These are phyloP conservation scores for Solanum virginianum DNA, from an alignment of 257 asterid genomes.

Conservation along the genomic window DNA sequence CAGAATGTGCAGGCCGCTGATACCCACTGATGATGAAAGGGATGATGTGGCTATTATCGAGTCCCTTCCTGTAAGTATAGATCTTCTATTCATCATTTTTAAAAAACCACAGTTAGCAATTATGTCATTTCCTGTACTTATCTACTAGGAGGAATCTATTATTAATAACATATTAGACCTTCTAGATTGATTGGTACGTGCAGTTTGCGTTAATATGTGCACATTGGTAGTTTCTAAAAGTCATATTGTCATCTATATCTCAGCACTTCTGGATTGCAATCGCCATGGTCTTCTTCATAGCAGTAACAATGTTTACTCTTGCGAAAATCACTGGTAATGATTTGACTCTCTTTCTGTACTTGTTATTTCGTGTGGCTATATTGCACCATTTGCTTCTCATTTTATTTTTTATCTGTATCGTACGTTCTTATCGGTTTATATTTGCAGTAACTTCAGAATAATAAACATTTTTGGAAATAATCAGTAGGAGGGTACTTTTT, in stretches of 20 bases:
- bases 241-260: slow-evolving; percentile 8
- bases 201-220: not conserved
- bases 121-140: not conserved
- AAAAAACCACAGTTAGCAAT: not conserved
- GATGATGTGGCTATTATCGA: slow-evolving; percentile 95
- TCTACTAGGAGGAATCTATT: not conserved
- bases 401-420: not conserved
- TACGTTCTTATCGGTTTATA: not conserved
- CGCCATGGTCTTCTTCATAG: slow-evolving; percentile 94
- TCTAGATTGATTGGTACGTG: not conserved
- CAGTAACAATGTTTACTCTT: slow-evolving; percentile 85
- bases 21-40: slow-evolving; percentile 96
- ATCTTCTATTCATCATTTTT: not conserved
- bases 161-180: not conserved
- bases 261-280: slow-evolving; percentile 99
- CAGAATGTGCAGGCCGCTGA: slow-evolving; percentile 91
- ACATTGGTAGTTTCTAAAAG: not conserved
- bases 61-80: slow-evolving; percentile 87
- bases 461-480: not conserved
- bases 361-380: not conserved
- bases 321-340: slow-evolving; percentile 72
- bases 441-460: not conserved
- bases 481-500: not conserved
- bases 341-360: not conserved
- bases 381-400: not conserved